Percentiles rank a stretch among this genome's conserved stretches.
Evolutionary conservation across 495 filamentous ascomycete genomes (phyloP).

Genomic region (Annulohypoxylon bovei): DNA sequence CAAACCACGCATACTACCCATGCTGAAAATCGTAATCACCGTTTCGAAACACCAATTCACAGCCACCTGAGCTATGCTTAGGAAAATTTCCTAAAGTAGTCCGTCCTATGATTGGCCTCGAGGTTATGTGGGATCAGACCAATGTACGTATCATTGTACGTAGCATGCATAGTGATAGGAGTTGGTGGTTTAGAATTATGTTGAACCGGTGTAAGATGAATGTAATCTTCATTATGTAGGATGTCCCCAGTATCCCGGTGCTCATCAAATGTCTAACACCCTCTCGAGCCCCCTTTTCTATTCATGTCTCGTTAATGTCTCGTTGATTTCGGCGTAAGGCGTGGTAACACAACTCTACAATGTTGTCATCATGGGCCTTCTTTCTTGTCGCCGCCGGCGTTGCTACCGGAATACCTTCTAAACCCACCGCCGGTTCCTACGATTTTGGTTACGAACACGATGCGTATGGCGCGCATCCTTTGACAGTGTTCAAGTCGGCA

Average conservation of each 20-base stretch:
- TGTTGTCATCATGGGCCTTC: slow-evolving; percentile 22
- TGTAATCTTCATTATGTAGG: slow-evolving; percentile 2
- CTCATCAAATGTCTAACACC: slow-evolving; percentile 10
- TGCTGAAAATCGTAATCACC: slow-evolving; percentile 16
- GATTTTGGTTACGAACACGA: slow-evolving; percentile 49
- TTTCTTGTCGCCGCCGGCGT: slow-evolving; percentile 14
- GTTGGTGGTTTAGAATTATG: background rate
- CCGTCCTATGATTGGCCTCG: background rate
- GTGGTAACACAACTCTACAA: slow-evolving; percentile 12
- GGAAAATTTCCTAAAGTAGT: background rate
- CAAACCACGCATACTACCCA: background rate
- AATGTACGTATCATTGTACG: slow-evolving; percentile 19
- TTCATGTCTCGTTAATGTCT: background rate
- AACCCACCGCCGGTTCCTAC: slow-evolving; percentile 11
- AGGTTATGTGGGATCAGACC: background rate
- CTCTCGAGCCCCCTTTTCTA: background rate
- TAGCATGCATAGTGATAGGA: slow-evolving; percentile 11
- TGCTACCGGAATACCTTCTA: slow-evolving; percentile 20
- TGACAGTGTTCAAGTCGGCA: slow-evolving; percentile 51
- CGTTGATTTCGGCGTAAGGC: background rate
- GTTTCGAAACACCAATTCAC: slow-evolving; percentile 14
- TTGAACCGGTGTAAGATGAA: background rate
- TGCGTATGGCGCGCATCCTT: slow-evolving; percentile 52
- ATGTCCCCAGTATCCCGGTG: slow-evolving; percentile 6
- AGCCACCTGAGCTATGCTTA: background rate